A percentile compares a stretch with the other conserved stretches of the same genome.
Evolutionary conservation across 2,329 filamentous ascomycete species (phyloP).

Genomic region (Mycocentrospora acerina): DNA sequence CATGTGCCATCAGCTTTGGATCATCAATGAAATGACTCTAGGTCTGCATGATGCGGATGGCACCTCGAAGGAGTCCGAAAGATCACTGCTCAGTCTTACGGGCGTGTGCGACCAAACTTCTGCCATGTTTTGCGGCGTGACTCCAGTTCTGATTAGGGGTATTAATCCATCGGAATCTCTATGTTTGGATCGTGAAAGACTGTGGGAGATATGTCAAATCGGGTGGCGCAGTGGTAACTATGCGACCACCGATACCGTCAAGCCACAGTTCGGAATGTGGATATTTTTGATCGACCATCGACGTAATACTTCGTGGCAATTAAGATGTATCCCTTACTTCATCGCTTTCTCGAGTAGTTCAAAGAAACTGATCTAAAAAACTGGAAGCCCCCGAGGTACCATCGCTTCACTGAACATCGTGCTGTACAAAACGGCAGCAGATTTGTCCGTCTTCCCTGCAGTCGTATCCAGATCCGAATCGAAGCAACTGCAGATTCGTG

Average conservation of each 20-base stretch:
- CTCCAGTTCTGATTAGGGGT: constrained; percentile 16
- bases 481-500: constrained; percentile 16
- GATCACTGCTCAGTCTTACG: constrained; percentile 12
- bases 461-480: constrained; percentile 15
- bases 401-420: constrained; percentile 16
- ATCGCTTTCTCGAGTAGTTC: constrained; percentile 16
- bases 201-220: constrained; percentile 17
- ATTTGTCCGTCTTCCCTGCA: constrained; percentile 10
- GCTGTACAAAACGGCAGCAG: constrained; percentile 17
- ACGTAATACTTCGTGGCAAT: constrained; percentile 17
- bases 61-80: constrained; percentile 13
- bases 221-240: constrained; percentile 14
- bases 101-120: constrained; percentile 12
- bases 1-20: constrained; percentile 18
- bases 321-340: constrained; percentile 14
- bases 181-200: constrained; percentile 15
- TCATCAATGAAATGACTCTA: constrained; percentile 21
- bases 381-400: constrained; percentile 9
- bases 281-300: constrained; percentile 18
- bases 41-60: constrained; percentile 12
- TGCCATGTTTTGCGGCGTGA: constrained; percentile 10
- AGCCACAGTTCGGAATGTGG: constrained; percentile 12
- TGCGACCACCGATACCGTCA: constrained; percentile 9
- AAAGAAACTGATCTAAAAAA: constrained; percentile 15
- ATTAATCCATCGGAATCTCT: constrained; percentile 12